These are phyloP conservation scores for Marasmius sp. DNA, from an alignment of 1,284 basidiomycete genomes.

Conservation along the genomic window DNA sequence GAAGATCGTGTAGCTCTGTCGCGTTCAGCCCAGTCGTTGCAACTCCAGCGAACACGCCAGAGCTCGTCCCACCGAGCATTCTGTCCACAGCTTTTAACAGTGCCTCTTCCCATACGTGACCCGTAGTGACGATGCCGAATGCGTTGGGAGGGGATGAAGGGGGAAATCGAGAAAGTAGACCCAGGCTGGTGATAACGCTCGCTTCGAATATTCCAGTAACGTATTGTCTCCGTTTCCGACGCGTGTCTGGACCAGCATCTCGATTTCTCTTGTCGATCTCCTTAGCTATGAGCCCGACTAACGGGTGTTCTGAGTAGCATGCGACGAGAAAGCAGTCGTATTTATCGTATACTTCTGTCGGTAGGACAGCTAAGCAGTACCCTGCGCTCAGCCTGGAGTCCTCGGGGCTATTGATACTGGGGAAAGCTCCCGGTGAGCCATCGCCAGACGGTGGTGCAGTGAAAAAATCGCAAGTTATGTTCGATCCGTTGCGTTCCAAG, in stretches of 20 bases:
- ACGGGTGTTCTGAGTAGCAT: slow-evolving; percentile 51
- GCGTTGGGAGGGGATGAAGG: background rate
- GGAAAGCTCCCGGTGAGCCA: background rate
- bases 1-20: slow-evolving; percentile 38
- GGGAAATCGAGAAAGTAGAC: background rate
- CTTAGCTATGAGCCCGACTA: slow-evolving; percentile 37
- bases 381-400: slow-evolving; percentile 38
- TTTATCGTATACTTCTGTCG: slow-evolving; percentile 11
- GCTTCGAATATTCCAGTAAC: slow-evolving; percentile 51
- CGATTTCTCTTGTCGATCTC: slow-evolving; percentile 17
- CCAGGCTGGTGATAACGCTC: slow-evolving; percentile 28
- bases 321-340: slow-evolving; percentile 44
- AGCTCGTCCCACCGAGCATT: slow-evolving; percentile 9
- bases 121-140: slow-evolving; percentile 52
- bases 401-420: slow-evolving; percentile 40
- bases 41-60: slow-evolving; percentile 36
- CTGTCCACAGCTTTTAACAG: slow-evolving; percentile 34
- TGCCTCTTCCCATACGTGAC: slow-evolving; percentile 41
- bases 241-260: slow-evolving; percentile 8
- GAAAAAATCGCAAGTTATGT: slow-evolving; percentile 24
- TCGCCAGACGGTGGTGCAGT: slow-evolving; percentile 37
- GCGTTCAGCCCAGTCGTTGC: slow-evolving; percentile 43
- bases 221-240: slow-evolving; percentile 18
- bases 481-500: slow-evolving; percentile 8
- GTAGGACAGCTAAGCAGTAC: slow-evolving; percentile 29